These are phyloP conservation scores for Cephalotrichum gorgonifer DNA, from an alignment of 2,329 filamentous ascomycete species.

Conservation along the genomic window DNA sequence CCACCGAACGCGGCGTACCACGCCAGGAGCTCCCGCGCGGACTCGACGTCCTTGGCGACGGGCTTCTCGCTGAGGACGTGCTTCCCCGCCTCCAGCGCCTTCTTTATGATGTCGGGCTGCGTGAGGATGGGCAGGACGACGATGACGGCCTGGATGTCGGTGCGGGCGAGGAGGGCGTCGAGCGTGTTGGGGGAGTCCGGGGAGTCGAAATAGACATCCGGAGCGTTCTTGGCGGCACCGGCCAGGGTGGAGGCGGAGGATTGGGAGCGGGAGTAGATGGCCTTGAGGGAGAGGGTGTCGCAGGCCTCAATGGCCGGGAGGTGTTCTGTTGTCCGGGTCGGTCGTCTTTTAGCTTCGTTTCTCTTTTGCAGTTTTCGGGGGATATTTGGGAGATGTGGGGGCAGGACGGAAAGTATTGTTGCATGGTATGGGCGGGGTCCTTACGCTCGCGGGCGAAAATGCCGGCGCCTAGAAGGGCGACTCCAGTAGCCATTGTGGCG, in stretches of 20 bases:
- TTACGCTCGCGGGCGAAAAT: conserved; percentile 50
- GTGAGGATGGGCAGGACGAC: conserved; percentile 52
- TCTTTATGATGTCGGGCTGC: conserved; percentile 48
- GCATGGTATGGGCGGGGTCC: conserved; percentile 8
- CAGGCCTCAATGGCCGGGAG: conserved; percentile 47
- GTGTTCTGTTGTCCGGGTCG: conserved; percentile 11
- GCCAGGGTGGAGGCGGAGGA: conserved; percentile 35
- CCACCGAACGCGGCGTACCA: conserved; percentile 15
- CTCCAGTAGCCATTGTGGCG: conserved; percentile 24
- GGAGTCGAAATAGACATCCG: conserved; percentile 9
- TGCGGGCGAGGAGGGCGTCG: conserved; percentile 39
- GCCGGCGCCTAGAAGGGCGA: conserved; percentile 54
- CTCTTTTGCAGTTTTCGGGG: no score
- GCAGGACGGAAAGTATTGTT: background rate
- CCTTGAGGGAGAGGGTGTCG: conserved; percentile 43
- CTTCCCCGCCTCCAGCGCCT: conserved; percentile 53
- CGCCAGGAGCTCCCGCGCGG: conserved; percentile 27
- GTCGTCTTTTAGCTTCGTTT: background rate
- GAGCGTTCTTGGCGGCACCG: background rate
- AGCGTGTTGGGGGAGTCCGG: conserved; percentile 32
- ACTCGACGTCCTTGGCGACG: conserved; percentile 46
- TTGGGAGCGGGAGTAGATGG: conserved; percentile 55
- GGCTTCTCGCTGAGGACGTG: conserved; percentile 64
- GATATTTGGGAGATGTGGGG: background rate
- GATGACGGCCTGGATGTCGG: conserved; percentile 45